Percentiles rank a stretch among this genome's conserved stretches.
These are phyloP conservation scores for Eremomyces bilateralis DNA, from an alignment of 495 filamentous ascomycete species.

Conservation along the genomic window DNA sequence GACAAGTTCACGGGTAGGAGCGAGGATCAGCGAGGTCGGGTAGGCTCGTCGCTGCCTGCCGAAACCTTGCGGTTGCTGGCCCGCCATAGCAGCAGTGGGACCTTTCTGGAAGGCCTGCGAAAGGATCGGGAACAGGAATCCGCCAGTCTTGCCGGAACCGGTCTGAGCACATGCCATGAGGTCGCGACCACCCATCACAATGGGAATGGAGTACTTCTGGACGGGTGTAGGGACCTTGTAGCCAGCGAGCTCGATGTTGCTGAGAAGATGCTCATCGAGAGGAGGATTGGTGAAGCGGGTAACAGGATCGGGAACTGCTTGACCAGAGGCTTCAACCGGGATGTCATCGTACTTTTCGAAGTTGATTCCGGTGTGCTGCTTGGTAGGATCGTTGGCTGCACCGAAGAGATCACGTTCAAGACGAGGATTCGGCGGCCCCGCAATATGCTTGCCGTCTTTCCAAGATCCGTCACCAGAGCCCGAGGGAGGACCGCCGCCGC, in stretches of 20 bases:
- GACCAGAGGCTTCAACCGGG: conserved; percentile 88
- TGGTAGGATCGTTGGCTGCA: conserved; percentile 74
- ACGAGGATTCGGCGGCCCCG: conserved; percentile 70
- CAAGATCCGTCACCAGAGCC: conserved; percentile 89
- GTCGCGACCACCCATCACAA: conserved; percentile 90
- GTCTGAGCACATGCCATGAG: conserved; percentile 99
- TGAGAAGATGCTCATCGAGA: conserved; percentile 71
- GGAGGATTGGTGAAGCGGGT: conserved; percentile 81
- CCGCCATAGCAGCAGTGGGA: conserved; percentile 43
- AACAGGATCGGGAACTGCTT: conserved; percentile 82
- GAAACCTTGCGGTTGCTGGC: conserved; percentile 39
- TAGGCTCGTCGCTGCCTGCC: conserved; percentile 84
- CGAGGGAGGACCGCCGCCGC: conserved; percentile 28
- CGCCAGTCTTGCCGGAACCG: conserved; percentile 97
- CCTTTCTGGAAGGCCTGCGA: conserved; percentile 86
- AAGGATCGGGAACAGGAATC: conserved; percentile 95
- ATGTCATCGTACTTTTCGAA: conserved; percentile 99
- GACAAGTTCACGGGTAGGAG: conserved; percentile 90
- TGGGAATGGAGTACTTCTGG: conserved; percentile 95
- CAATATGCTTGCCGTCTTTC: conserved; percentile 89
- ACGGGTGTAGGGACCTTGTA: conserved; percentile 92
- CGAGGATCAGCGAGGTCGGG: conserved; percentile 84
- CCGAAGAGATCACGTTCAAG: conserved; percentile 92
- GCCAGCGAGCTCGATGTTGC: conserved; percentile 77
- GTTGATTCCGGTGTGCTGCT: conserved; percentile 95